phyloP scores from a whole-genome alignment of 2,329 filamentous ascomycete species.

The Fusarium domesticum region DNA sequence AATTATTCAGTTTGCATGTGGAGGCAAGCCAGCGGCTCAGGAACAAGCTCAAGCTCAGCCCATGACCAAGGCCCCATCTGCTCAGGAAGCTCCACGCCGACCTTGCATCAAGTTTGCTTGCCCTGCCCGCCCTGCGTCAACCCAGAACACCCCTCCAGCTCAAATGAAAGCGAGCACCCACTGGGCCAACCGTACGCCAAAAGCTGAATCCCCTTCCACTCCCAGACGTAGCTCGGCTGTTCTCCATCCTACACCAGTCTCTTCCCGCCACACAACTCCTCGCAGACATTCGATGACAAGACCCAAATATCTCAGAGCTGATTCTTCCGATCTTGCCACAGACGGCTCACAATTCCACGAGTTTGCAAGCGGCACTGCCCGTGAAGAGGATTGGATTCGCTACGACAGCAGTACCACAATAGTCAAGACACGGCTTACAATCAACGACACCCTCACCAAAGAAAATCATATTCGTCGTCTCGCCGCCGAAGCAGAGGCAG shows the following conservation, averaged over 20 bases:
- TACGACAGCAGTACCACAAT: constrained; percentile 62
- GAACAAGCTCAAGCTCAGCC: constrained; percentile 38
- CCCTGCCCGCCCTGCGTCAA: constrained; percentile 49
- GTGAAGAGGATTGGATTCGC: constrained; percentile 87
- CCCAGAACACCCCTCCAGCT: constrained; percentile 38
- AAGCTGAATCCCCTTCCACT: constrained; percentile 31
- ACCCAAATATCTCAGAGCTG: constrained; percentile 50
- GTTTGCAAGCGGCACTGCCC: constrained; percentile 77
- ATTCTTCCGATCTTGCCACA: constrained; percentile 48
- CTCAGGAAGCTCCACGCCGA: constrained; percentile 47
- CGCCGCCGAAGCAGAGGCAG: constrained; percentile 86
- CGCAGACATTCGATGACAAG: constrained; percentile 26
- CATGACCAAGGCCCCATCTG: constrained; percentile 33
- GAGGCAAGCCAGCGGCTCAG: constrained; percentile 55
- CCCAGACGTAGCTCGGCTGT: constrained; percentile 30
- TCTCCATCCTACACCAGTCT: constrained; percentile 15
- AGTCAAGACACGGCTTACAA: constrained; percentile 64
- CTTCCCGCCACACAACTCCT: constrained; percentile 26
- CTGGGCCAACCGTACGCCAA: constrained; percentile 12
- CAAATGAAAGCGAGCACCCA: constrained; percentile 11
- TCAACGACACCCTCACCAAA: constrained; percentile 84
- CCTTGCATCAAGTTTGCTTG: constrained; percentile 75
- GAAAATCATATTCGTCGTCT: constrained; percentile 85
- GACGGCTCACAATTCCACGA: constrained; percentile 76
- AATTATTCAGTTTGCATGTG: constrained; percentile 89